Evolutionary conservation across 495 filamentous ascomycete species (phyloP), one percentile per base, ranked within the genome.

Genomic region (Podospora anserina): DNA sequence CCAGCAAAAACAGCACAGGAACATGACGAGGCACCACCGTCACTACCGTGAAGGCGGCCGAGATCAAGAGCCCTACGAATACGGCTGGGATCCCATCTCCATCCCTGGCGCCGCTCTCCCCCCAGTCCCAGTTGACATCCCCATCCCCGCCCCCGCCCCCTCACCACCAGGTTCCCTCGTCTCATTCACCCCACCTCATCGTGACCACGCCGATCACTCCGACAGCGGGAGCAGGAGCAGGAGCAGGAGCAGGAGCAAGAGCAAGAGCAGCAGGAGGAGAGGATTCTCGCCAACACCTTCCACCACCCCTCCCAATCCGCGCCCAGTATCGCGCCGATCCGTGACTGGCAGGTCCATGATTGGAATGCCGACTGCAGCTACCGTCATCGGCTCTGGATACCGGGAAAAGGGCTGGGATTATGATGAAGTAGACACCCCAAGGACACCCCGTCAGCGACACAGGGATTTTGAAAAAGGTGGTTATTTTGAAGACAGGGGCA

Each of bases 381-480:
- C 34, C 60, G 68, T 70, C 13, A 64, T 66, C 68, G 64, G 59
- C 64, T 23, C 32, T 30, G 56, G 57, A 4, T 58, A 58, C 61
- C 6, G 54, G 15, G 60, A 70, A 28, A 49, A 54, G 58, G 67
- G 67, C 19, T 23, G 55, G 55, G 55, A 58, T 58, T 26, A 26
- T 19, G 55, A 19, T 58, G n/a, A 26, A 18, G 55, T 26, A 15
- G 39, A 49, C 15, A 49, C 39, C 39, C 39, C 39, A 49, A 49
- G 39, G 39, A 49, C 39, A 49, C 39, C 39, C 39, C 39, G 54
- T 6, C 44, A 59, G 13, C 54, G 19, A n/a, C 27, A 66, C 23
- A 26, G 56, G 28, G 66, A 67, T 20, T 32, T 58, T 5, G 66
- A 63, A 5, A 60, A 34, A 13, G 56, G 59, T 34, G 44, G 66